These are phyloP conservation scores for Trichoderma gracile DNA, from an alignment of 2,329 filamentous ascomycete species.

Conservation along the genomic window DNA sequence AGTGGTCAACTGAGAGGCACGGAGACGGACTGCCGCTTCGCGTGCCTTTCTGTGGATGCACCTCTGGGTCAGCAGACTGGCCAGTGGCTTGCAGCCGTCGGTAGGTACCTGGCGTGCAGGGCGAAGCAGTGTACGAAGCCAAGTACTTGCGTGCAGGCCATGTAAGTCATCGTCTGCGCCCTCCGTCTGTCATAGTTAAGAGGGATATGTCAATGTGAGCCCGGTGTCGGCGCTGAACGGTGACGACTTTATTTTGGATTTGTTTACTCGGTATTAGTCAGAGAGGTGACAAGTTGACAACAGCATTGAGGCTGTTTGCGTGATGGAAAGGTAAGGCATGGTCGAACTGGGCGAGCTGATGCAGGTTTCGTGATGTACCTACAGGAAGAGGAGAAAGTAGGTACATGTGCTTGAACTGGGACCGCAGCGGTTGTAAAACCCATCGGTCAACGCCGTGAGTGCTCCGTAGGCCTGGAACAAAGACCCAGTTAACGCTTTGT, in stretches of 20 bases:
- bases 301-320: too few species aligned
- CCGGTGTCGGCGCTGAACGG: not conserved
- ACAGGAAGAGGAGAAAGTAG: not conserved
- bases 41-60: not conserved
- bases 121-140: too few species aligned
- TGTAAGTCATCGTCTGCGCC: constrained; percentile 1
- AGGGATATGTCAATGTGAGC: not conserved
- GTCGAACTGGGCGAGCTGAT: too few species aligned
- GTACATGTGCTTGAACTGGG: too few species aligned
- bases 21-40: constrained; percentile 17
- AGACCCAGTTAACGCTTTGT: constrained; percentile 10
- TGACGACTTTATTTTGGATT: not conserved
- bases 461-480: not conserved
- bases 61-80: constrained; percentile 16
- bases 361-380: not conserved
- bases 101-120: not conserved
- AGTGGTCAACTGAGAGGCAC: not conserved
- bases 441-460: constrained; percentile 18
- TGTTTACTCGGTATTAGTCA: too few species aligned
- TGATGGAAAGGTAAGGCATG: too few species aligned
- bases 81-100: not conserved
- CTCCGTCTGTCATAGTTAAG: constrained; percentile 8
- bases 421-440: not conserved
- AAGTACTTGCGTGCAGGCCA: not conserved
- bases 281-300: too few species aligned